phyloP scores from a whole-genome alignment of 805 yeast genomes.

The Candida palmyrensis region DNA sequence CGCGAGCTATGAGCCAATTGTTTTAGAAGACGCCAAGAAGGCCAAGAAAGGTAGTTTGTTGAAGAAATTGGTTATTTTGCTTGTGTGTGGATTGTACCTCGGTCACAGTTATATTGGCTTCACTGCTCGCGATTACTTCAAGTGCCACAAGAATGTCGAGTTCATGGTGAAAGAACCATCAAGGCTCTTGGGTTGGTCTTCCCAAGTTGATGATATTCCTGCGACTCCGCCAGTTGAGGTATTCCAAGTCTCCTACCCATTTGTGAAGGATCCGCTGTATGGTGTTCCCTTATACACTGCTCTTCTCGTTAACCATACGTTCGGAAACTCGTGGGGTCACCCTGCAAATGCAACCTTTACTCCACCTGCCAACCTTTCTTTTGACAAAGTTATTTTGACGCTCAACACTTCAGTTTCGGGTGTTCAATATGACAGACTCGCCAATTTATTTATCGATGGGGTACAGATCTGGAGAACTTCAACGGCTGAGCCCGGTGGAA shows the following conservation, averaged over 20 bases:
- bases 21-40: not conserved
- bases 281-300: slow-evolving; percentile 36
- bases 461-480: slow-evolving; percentile 79
- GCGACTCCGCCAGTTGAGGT: slow-evolving; percentile 11
- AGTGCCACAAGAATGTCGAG: not conserved
- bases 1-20: not conserved
- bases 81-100: no score
- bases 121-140: not conserved
- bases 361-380: slow-evolving; percentile 39
- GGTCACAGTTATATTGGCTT: no score
- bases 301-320: slow-evolving; percentile 39
- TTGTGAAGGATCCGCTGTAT: slow-evolving; percentile 15
- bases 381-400: slow-evolving; percentile 49
- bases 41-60: not conserved
- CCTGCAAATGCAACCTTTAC: slow-evolving; percentile 40
- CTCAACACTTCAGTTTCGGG: slow-evolving; percentile 51
- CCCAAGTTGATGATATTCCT: not conserved
- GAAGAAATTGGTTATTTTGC: not conserved
- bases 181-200: no score
- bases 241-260: slow-evolving; percentile 23
- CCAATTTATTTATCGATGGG: slow-evolving; percentile 57
- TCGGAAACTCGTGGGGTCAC: slow-evolving; percentile 58
- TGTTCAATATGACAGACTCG: slow-evolving; percentile 61
- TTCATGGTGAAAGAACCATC: not conserved
- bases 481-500: slow-evolving; percentile 57